Base-by-base conservation (phyloP, 768 basidiomycete species). In the Udeniomyces megalosporus region DNA sequence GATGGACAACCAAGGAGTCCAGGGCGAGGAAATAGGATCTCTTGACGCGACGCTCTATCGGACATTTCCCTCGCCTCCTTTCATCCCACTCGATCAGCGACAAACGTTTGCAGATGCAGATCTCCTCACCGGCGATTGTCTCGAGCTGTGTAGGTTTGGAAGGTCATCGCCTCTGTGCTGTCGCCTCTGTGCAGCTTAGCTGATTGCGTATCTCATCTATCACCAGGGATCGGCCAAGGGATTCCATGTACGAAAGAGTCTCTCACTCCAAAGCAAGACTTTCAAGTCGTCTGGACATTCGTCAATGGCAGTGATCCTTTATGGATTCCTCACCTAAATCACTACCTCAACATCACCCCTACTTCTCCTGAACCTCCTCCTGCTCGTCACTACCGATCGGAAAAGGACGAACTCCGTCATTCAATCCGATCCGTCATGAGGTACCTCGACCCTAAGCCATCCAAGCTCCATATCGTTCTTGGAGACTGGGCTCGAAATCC, bases 251-350 rank as follows among this genome's bases (percentile, higher is more conserved):
- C 51, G 42, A 45, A 6, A 28, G 35, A 29, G n/a, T n/a, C n/a
- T 14, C 29, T 54, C 32, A 42, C 31, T 55, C 60, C 42, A 20
- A 51, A n/a, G 26, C 35, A n/a, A 15, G 60, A 14, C 24, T 31
- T 60, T 35, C 31, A 63, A 35, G 54, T 63, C 42, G 28, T 63
- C 26, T 58, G 35, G 47, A 63, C 62, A 3, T 63, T 54, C 54
- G 56, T 50, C 20, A 63, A 63, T 42, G 62, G 62, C 0, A 42
- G 47, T 11, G 62, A 63, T 17, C 56, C 62, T 3, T 44, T 38
- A 1, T 63, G 62, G 62, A 45, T 29, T 24, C 34, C 45, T 2
- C 29, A 47, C 38, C 47, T 48, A 32, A 34, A 47, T 17, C 22
- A 24, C 26, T 52, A 28, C 26, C 56, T 58, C n/a, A 58, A 49